These are phyloP conservation scores for Lachnellula hyalina DNA, from an alignment of 2,329 filamentous ascomycete species.

Conservation along the genomic window DNA sequence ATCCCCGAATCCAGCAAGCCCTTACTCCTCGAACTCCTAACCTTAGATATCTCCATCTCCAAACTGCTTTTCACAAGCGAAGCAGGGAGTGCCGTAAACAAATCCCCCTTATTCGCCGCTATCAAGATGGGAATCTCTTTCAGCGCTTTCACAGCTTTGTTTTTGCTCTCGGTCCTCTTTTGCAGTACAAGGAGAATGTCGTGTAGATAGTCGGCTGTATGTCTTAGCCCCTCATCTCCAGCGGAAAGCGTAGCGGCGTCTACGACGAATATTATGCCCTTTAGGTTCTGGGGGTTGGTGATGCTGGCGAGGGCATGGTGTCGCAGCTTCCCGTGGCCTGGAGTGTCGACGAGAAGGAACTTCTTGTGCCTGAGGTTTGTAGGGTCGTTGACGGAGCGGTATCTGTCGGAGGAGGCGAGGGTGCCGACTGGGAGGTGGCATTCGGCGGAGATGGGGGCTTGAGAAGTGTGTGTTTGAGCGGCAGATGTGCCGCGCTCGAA, in stretches of 20 bases:
- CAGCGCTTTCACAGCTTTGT: conserved; percentile 52
- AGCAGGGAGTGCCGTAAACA: conserved; percentile 86
- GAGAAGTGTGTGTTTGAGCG: conserved; percentile 51
- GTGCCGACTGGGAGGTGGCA: conserved; percentile 49
- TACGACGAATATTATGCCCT: conserved; percentile 80
- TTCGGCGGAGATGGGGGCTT: conserved; percentile 51
- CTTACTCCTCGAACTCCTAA: conserved; percentile 71
- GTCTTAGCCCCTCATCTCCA: conserved; percentile 56
- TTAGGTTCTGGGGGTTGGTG: conserved; percentile 44
- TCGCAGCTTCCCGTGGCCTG: conserved; percentile 91
- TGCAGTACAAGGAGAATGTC: conserved; percentile 82
- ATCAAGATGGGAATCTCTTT: conserved; percentile 69
- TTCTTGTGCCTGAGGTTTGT: conserved; percentile 54
- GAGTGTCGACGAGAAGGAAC: conserved; percentile 80
- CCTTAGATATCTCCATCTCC: conserved; percentile 74
- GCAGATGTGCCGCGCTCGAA: conserved; percentile 49
- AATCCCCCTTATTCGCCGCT: conserved; percentile 90
- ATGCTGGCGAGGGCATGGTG: conserved; percentile 56
- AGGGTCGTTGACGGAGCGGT: conserved; percentile 61
- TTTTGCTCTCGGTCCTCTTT: conserved; percentile 53
- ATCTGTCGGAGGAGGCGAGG: conserved; percentile 52
- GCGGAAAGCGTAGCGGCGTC: conserved; percentile 66
- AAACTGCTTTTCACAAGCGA: conserved; percentile 68
- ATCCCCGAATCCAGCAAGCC: conserved; percentile 77
- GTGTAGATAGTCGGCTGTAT: conserved; percentile 80